A percentile compares a stretch with the other conserved stretches of the same genome.
phyloP scores from a whole-genome alignment of 495 filamentous ascomycete genomes.

The Podospora australis region DNA sequence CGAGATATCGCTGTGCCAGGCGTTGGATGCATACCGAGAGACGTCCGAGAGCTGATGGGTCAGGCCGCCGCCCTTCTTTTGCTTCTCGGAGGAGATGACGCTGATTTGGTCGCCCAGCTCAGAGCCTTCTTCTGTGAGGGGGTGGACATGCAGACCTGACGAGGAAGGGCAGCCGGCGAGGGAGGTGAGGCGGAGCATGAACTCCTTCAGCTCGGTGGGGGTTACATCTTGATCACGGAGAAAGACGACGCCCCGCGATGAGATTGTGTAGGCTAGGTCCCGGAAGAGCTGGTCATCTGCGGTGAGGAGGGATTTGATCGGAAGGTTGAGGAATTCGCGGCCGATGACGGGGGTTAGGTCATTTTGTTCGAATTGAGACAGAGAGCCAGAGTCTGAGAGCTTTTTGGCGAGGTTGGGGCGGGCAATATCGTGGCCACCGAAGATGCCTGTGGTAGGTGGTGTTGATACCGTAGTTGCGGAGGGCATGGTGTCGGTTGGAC shows the following conservation, averaged over 20 bases:
- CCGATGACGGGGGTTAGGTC: constrained; percentile 67
- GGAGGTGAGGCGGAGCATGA: constrained; percentile 39
- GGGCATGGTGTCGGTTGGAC: constrained; percentile 16
- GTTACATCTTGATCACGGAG: constrained; percentile 62
- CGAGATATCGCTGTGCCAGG: constrained; percentile 47
- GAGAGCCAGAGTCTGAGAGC: constrained; percentile 12
- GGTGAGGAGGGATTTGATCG: constrained; percentile 52
- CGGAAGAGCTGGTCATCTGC: constrained; percentile 9
- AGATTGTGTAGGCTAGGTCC: constrained; percentile 43
- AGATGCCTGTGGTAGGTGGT: neutral
- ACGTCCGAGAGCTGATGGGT: constrained; percentile 27
- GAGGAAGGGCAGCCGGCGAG: constrained; percentile 38
- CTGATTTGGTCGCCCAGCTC: constrained; percentile 40
- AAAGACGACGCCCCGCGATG: constrained; percentile 66
- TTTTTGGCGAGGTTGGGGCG: constrained; percentile 2
- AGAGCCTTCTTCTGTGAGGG: constrained; percentile 18
- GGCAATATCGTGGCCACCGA: constrained; percentile 17
- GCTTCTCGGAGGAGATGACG: constrained; percentile 39
- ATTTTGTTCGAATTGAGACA: constrained; percentile 32
- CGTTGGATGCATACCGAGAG: constrained; percentile 40
- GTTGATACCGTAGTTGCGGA: constrained; percentile 2
- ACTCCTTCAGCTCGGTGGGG: constrained; percentile 19
- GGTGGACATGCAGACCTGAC: constrained; percentile 18
- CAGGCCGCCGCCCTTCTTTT: constrained; percentile 36
- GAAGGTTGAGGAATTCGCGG: constrained; percentile 61